Percentiles rank a stretch among this genome's conserved stretches.
Conservation (phyloP, 257 asterid species). For the Eucommia ulmoides region DNA sequence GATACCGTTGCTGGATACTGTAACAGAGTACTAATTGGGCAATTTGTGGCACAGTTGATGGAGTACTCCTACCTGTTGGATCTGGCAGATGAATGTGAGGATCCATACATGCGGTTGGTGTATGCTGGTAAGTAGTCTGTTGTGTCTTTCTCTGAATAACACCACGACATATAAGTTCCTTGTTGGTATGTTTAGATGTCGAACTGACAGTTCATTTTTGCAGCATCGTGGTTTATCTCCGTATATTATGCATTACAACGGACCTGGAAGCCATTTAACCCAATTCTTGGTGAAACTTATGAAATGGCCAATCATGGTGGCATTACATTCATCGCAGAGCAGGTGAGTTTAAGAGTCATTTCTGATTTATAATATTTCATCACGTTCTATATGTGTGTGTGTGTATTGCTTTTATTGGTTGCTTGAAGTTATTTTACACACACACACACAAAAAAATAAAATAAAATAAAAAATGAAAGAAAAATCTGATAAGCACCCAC, state of each 20-base stretch:
- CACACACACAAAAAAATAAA: no score
- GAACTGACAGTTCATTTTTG: conserved; percentile 15
- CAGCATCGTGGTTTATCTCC: conserved; percentile 93
- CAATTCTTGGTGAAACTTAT: conserved; percentile 96
- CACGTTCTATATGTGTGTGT: no score
- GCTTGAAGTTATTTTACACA: no score
- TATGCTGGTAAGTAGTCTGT: conserved; percentile 42
- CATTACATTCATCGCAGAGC: conserved; percentile 78
- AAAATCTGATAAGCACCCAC: no score
- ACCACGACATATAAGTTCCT: no score
- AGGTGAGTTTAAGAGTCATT: no score
- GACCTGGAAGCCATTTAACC: conserved; percentile 98
- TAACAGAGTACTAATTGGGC: conserved; percentile 6
- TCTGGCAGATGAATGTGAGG: conserved; percentile 87
- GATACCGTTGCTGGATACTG: conserved; percentile 1
- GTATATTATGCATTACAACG: conserved; percentile 87
- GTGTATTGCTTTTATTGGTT: no score
- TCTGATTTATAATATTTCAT: no score
- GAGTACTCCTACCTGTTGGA: conserved; percentile 86
- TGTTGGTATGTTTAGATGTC: not conserved
- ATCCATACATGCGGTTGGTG: conserved; percentile 88
- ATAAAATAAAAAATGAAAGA: no score
- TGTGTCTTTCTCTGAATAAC: conserved; percentile 17
- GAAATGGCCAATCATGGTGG: conserved; percentile 86
- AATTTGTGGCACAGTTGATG: conserved; percentile 56